Evolutionary conservation across 208 protist species (phyloP), one percentile per base, ranked within the genome.

Genomic region (Acanthamoeba sp.): DNA sequence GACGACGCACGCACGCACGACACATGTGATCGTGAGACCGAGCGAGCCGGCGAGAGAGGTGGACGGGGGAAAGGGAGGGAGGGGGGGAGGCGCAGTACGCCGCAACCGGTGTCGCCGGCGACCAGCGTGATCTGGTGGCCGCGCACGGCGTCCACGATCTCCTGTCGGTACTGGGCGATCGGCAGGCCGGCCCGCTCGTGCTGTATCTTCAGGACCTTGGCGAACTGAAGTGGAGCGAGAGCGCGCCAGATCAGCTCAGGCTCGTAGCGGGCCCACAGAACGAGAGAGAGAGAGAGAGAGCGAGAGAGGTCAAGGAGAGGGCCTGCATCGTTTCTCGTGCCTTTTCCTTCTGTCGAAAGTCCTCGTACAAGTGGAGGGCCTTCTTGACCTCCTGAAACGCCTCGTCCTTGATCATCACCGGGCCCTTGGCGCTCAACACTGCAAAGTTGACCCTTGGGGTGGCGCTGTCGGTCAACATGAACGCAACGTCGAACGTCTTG

Each of bases 91-190:
- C 6, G 4, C 18, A 45, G 55, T 92, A 93, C 84, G 27, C 94
- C 95, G 73, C 94, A 97, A 7, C 96, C 96, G n/a, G 96, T 97
- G 42, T 97, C 96, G 29, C 96, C 96, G n/a, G 96, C 95, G 34
- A 97, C 32, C 27, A 97, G 78, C 12, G 96, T 85, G 32, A 97
- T 96, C 40, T 94, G 73, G 36, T 96, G 96, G 38, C 20, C 2
- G 16, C 24, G 34, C 36, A 96, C 95, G 29, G 94, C 85, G 12
- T 96, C 66, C 6, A 97, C 20, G 27, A 96, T 96, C 52, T 97
- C 88, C 24, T 80, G 89, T 1, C 71, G 62, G 59, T 96, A 91
- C 18, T 76, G 48, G 16, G 94, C 95, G 40, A 96, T 96, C 27
- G 95, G 95, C 36, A 96, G 62, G 22, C 9, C 38, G 14, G 29